Percentiles rank a stretch among this genome's conserved stretches.
Evolutionary conservation across 106 monocot genomes (phyloP).

Genomic region (Chionographis japonica): DNA sequence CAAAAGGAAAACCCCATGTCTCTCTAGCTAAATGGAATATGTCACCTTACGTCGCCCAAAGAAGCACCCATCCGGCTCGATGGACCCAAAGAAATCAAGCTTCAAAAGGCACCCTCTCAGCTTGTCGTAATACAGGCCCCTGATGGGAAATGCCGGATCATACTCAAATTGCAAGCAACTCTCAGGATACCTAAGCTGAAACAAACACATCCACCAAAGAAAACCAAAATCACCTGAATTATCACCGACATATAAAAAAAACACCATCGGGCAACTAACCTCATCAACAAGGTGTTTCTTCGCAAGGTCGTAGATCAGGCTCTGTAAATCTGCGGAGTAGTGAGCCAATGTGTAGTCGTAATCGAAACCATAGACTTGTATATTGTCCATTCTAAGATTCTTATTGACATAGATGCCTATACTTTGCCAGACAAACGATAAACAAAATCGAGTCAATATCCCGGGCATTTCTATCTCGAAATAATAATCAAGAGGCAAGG

Average conservation of each 20-base stretch:
- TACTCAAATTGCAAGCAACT: constrained; percentile 81
- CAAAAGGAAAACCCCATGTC: not conserved
- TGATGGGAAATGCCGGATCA: constrained; percentile 81
- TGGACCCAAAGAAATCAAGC: constrained; percentile 97
- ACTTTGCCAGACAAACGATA: not conserved
- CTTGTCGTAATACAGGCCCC: constrained; percentile 87
- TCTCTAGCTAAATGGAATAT: not conserved
- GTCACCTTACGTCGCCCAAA: constrained; percentile 83
- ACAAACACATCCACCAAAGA: constrained; percentile 7
- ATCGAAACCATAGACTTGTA: constrained; percentile 96
- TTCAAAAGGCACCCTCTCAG: constrained; percentile 88
- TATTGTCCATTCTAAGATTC: constrained; percentile 70
- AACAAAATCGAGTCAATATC: not conserved
- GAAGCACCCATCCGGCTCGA: constrained; percentile 90
- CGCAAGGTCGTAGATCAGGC: constrained; percentile 81
- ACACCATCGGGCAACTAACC: constrained; percentile 30
- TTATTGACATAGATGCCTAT: constrained; percentile 92
- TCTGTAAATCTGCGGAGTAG: constrained; percentile 70
- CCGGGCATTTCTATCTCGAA: not conserved
- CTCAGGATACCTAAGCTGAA: constrained; percentile 86
- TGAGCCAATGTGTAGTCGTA: constrained; percentile 98
- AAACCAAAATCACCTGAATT: not conserved
- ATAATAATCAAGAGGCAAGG: not conserved
- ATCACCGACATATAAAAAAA: constrained; percentile 4
- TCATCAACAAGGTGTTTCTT: constrained; percentile 83